Percentiles rank a stretch among this genome's conserved stretches.
These are phyloP conservation scores for Didymella pomorum DNA, from an alignment of 2,329 filamentous ascomycete genomes.

Conservation along the genomic window DNA sequence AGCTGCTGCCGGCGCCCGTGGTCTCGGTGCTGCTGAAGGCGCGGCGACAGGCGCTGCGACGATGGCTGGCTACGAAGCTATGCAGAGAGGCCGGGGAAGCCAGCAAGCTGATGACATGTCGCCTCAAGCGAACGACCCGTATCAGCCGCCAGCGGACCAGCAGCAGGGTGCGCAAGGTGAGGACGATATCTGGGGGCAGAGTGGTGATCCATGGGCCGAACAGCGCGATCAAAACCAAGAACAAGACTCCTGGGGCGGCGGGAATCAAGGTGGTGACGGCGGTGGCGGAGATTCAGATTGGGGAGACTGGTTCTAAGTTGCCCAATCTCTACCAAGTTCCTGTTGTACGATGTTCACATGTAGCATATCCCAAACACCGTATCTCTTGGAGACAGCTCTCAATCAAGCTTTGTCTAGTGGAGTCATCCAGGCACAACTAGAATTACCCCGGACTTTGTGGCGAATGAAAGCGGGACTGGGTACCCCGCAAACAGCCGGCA, in stretches of 20 bases:
- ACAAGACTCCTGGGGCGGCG: conserved; percentile 42
- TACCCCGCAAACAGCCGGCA: conserved; percentile 15
- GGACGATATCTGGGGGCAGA: conserved; percentile 42
- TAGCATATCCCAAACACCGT: conserved; percentile 11
- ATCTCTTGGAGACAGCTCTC: too few relatives aligned
- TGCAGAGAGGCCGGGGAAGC: conserved; percentile 60
- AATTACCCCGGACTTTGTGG: conserved; percentile 6
- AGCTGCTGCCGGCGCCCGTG: conserved; percentile 56
- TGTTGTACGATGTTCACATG: neutral
- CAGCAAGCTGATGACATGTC: conserved; percentile 37
- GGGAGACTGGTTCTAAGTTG: conserved; percentile 36
- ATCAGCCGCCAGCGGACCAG: conserved; percentile 30
- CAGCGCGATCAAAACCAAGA: conserved; percentile 22
- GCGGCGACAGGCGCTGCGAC: conserved; percentile 62
- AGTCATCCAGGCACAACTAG: neutral
- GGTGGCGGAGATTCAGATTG: conserved; percentile 36
- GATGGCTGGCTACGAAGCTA: conserved; percentile 70
- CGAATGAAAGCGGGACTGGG: neutral
- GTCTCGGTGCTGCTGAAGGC: conserved; percentile 53
- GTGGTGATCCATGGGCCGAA: conserved; percentile 37
- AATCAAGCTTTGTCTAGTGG: conserved; percentile 1
- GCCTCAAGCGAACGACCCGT: conserved; percentile 37
- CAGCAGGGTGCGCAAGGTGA: conserved; percentile 29
- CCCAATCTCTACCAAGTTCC: neutral
- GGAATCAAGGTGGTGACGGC: conserved; percentile 45